phyloP scores from a whole-genome alignment of 345 rosid species.

The Citrus inodora region DNA sequence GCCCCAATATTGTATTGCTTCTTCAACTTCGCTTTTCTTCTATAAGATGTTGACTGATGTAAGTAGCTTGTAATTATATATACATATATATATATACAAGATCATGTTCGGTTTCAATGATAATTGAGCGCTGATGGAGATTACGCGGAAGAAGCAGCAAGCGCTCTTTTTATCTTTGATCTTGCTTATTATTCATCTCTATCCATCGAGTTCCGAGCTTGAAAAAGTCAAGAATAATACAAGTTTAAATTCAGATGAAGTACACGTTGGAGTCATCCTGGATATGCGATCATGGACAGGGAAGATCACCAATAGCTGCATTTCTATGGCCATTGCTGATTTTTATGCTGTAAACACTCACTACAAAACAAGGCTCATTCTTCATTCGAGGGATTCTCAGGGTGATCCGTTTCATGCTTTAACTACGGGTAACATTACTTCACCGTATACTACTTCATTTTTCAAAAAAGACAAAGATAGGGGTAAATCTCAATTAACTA shows the following conservation, averaged over 20 bases:
- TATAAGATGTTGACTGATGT: too few relatives aligned
- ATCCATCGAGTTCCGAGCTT: neutral
- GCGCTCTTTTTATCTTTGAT: neutral
- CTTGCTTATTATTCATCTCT: neutral
- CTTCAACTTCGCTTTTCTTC: neutral
- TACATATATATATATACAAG: rapidly evolving
- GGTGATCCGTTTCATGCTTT: neutral
- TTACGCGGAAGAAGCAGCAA: neutral
- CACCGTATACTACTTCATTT: neutral
- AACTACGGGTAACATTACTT: neutral
- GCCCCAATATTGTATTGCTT: too few relatives aligned
- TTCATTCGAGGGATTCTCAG: neutral
- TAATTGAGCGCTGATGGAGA: neutral
- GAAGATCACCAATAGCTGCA: neutral
- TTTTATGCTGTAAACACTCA: neutral
- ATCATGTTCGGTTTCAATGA: neutral
- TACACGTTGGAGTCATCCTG: too few relatives aligned
- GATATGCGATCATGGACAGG: too few relatives aligned
- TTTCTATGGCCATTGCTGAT: neutral
- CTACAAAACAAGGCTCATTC: neutral
- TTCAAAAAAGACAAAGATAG: too few relatives aligned
- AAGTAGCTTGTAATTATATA: too few relatives aligned
- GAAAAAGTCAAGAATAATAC: neutral
- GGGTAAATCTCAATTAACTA: too few relatives aligned
- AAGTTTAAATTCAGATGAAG: too few relatives aligned